Evolutionary conservation across 805 yeast species (phyloP), one percentile per base, ranked within the genome.

Genomic region (Zygoascus flipseniorum): DNA sequence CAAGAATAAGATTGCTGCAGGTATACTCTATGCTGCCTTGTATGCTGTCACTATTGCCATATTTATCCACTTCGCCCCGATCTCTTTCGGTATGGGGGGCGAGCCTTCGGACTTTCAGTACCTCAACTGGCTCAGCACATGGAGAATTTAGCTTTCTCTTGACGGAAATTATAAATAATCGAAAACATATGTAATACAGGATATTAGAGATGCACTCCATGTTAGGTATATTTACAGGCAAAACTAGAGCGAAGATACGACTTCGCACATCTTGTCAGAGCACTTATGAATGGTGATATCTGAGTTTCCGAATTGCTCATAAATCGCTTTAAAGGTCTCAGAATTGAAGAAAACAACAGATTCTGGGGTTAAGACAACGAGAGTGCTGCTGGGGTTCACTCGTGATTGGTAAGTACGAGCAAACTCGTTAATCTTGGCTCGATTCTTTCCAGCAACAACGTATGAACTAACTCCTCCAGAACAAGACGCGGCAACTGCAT

Each of bases 71-170:
- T 82, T 81, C 64, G 73, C 82, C 50, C 89, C 87, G 55, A 72
- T 92, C 48, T 78, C 88, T 16, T 84, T 85, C 60, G 98, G 98
- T 52, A 86, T 92, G 95, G 66, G 65, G 10, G 86, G 85, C 20
- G 72, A 75, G 47, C 72, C 72, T 42, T 57, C 63, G 1, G 71
- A 78, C 49, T 85, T 69, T 66, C 62, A 64, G 48, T 71, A 81
- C 64, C 70, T 86, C 62, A 73, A 77, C 60, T 71, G 85, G 72
- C 65, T 84, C 51, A 65, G 69, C 13, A 65, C 80, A 8, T 84
- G 90, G 90, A 77, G 76, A 54, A 70, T 77, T 18, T 42, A 16
- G 16, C 16, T 11, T 5, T 42, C 26, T 18, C 23, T 42, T 11
- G 31, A 44, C 20, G 20, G 16, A 41, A 67, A 56, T 42, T 20